Evolutionary conservation across 75 land plant genomes (phyloP).

Genomic region (Ceratopteris richardii): DNA sequence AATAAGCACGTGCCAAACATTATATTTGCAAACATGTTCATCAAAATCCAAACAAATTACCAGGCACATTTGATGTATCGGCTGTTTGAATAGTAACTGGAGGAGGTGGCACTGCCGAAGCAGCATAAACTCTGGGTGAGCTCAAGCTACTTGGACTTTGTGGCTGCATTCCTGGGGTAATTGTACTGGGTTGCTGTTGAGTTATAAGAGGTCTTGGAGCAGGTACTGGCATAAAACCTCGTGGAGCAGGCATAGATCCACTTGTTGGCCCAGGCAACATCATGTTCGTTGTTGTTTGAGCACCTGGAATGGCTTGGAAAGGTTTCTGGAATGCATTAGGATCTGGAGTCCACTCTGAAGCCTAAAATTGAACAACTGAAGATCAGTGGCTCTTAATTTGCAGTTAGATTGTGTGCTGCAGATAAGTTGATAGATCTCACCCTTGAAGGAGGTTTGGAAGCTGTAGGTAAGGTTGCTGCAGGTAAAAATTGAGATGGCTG

Average conservation of each 20-base stretch:
- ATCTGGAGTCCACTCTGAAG: too few relatives aligned
- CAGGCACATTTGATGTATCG: constrained; percentile 84
- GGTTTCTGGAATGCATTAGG: background rate
- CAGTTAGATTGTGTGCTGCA: too few relatives aligned
- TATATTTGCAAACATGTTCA: too few relatives aligned
- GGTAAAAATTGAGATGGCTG: too few relatives aligned
- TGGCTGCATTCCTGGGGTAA: constrained; percentile 32
- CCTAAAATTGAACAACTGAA: too few relatives aligned
- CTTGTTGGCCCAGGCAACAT: constrained; percentile 22
- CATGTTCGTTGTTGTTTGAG: background rate
- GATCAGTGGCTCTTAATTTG: too few relatives aligned
- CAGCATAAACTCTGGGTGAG: constrained; percentile 19
- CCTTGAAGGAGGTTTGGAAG: too few relatives aligned
- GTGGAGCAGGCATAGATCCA: constrained; percentile 35
- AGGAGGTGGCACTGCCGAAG: constrained; percentile 20
- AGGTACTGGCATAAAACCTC: constrained; percentile 56
- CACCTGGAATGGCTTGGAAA: background rate
- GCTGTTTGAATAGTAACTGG: constrained; percentile 74
- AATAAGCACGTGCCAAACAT: background rate
- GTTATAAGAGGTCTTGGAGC: constrained; percentile 18
- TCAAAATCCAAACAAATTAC: constrained; percentile 30
- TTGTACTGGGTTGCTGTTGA: constrained; percentile 29
- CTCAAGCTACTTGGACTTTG: constrained; percentile 32
- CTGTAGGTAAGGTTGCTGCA: too few relatives aligned
- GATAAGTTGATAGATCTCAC: too few relatives aligned